Percentiles rank a stretch among this genome's conserved stretches.
phyloP scores from a whole-genome alignment of 768 basidiomycete genomes.

The Naematelia aurantialba region DNA sequence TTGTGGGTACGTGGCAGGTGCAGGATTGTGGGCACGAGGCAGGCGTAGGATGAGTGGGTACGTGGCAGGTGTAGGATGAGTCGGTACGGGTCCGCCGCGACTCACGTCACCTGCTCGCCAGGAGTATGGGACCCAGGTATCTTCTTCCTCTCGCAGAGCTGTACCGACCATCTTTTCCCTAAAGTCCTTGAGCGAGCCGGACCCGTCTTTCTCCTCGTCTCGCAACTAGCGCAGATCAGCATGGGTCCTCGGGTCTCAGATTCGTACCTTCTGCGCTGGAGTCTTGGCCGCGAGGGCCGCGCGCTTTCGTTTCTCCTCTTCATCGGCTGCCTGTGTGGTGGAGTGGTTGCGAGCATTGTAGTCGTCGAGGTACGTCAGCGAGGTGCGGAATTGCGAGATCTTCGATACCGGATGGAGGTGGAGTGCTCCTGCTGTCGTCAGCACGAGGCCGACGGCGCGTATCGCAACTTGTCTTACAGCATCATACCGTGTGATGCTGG shows the following conservation, averaged over 20 bases:
- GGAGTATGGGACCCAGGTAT: slow-evolving; percentile 35
- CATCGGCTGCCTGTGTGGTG: slow-evolving; percentile 27
- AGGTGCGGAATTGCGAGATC: slow-evolving; percentile 47
- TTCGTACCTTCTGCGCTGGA: slow-evolving; percentile 1
- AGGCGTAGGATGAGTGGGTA: too few relatives aligned
- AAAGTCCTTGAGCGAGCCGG: slow-evolving; percentile 41
- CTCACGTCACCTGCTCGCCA: slow-evolving; percentile 34
- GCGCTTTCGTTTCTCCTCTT: slow-evolving; percentile 29
- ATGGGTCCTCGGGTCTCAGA: too few relatives aligned
- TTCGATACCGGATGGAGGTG: slow-evolving; percentile 49
- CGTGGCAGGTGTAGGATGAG: too few relatives aligned
- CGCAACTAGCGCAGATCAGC: slow-evolving; percentile 2
- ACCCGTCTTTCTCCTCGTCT: slow-evolving; percentile 38
- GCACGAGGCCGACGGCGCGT: too few relatives aligned
- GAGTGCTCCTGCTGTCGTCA: slow-evolving; percentile 45
- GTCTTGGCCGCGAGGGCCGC: slow-evolving; percentile 6
- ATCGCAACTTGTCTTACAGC: too few relatives aligned
- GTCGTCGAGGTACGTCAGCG: slow-evolving; percentile 49
- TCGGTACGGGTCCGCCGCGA: too few relatives aligned
- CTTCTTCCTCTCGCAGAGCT: slow-evolving; percentile 25
- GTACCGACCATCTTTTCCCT: slow-evolving; percentile 36
- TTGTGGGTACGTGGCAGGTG: too few relatives aligned
- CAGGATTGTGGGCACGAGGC: too few relatives aligned
- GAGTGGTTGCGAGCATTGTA: slow-evolving; percentile 26
- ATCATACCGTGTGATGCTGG: too few relatives aligned